Evolutionary conservation across 2,329 filamentous ascomycete species (phyloP), one percentile per base, ranked within the genome.

Genomic region (Exophiala sideris): DNA sequence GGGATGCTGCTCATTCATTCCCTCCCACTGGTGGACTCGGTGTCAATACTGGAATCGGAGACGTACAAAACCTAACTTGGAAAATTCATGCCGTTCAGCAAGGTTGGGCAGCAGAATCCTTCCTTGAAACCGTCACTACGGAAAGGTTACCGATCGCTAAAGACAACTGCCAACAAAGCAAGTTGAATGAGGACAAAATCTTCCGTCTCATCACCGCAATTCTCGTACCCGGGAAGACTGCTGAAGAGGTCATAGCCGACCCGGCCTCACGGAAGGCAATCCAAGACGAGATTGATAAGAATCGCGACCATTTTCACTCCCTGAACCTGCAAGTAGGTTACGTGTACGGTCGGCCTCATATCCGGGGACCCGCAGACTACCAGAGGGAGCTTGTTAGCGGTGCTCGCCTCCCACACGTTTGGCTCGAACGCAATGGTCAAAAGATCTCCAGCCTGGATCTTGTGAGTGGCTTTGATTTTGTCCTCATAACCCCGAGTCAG

Each of bases 1-100:
- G 81, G 10, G 81, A 84, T 52, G 79, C 80, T 3, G 79, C 78
- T 1, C 80, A 84, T 54, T 79, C 79, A 12, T 79, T 83, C 57
- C 79, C 72, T 35, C 79, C 79, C 0, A 74, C 76, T 0, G 81
- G 79, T 1, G 81, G 79, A 0, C 79, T 82, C 61, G 81, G 81
- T 1, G 79, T 83, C 76, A 82, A 83, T 61, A 77, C 77, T 0
- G 79, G 79, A 0, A 73, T 83, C 18, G 75, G 77, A 16, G 79
- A 82, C 52, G 73, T 77, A 1, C 69, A 77, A 16, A 82, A 82
- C 53, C 68, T 83, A 0, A 76, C 73, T 18, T 82, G 79, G 79
- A 48, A 48, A 14, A 48, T 48, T 9, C 12, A 48, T 44, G 67
- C 67, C 0, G 67, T 72, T 1, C 67, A 70, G 16, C 64, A 70